These are phyloP conservation scores for Huntiella bhutanensis DNA, from an alignment of 2,329 filamentous ascomycete species.

Conservation along the genomic window DNA sequence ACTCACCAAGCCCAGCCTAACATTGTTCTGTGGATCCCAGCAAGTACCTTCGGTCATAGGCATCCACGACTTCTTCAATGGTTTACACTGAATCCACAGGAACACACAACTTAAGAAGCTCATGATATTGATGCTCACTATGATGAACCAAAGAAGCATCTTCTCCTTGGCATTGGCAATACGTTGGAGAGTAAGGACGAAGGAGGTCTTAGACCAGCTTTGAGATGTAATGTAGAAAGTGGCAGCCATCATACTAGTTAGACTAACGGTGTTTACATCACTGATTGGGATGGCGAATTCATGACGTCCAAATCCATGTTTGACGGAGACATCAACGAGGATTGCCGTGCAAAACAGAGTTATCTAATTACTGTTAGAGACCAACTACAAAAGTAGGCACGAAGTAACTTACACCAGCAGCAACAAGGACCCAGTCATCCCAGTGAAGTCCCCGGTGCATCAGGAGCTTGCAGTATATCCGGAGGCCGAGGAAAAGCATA, in stretches of 20 bases:
- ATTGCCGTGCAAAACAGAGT: constrained; percentile 1
- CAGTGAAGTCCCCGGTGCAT: constrained; percentile 20
- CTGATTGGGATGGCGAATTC: constrained; percentile 8
- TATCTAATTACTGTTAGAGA: constrained; percentile 1
- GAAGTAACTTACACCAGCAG: constrained; percentile 14
- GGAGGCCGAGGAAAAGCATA: constrained; percentile 14
- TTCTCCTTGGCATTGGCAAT: constrained; percentile 15
- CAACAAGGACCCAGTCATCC: constrained; percentile 21
- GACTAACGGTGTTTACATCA: not conserved
- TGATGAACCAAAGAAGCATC: constrained; percentile 15
- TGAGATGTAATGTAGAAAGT: constrained; percentile 6
- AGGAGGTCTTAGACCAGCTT: constrained; percentile 15
- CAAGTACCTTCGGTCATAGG: constrained; percentile 9
- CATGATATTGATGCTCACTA: constrained; percentile 15
- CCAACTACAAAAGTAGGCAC: not conserved
- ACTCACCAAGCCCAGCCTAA: constrained; percentile 6
- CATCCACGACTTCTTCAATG: constrained; percentile 15
- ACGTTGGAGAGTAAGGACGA: constrained; percentile 17
- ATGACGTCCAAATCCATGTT: constrained; percentile 12
- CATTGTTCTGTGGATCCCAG: constrained; percentile 12
- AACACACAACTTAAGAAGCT: constrained; percentile 14
- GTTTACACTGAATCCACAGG: constrained; percentile 16
- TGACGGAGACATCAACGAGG: constrained; percentile 11
- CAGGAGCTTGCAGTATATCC: constrained; percentile 21
- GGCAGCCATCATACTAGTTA: constrained; percentile 3